phyloP scores from a whole-genome alignment of 148 eudicot species.

The Amaranthus hypochondriacus region DNA sequence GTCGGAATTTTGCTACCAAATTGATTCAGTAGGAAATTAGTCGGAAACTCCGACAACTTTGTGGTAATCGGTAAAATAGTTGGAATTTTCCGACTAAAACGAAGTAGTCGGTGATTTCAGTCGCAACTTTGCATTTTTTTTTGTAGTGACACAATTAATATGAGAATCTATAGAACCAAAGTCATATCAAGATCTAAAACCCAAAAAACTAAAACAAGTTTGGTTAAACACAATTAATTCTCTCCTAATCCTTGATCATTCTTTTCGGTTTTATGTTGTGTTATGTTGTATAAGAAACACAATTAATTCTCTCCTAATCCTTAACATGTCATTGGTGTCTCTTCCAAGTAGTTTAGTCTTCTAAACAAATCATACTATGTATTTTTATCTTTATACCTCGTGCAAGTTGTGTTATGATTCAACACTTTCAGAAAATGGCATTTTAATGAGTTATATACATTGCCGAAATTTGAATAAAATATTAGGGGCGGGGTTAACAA shows the following conservation, averaged over 20 bases:
- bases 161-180: constrained; percentile 23
- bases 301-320: constrained; percentile 5
- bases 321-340: constrained; percentile 10
- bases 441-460: not conserved
- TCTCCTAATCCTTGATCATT: constrained; percentile 44
- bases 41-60: too few species aligned
- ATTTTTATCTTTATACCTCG: not conserved
- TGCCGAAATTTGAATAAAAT: too few species aligned
- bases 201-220: constrained; percentile 9
- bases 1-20: too few species aligned
- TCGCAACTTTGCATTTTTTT: too few species aligned
- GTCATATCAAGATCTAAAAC: constrained; percentile 1
- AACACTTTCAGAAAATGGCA: not conserved
- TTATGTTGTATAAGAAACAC: constrained; percentile 26
- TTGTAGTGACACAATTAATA: constrained; percentile 20
- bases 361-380: too few species aligned
- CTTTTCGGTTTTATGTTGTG: constrained; percentile 30
- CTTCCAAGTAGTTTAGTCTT: constrained; percentile 13
- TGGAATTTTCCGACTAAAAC: too few species aligned
- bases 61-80: too few species aligned
- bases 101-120: too few species aligned
- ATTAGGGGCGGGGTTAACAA: too few species aligned
- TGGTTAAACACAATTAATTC: constrained; percentile 37
- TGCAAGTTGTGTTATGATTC: not conserved
- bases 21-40: too few species aligned